Conservation (phyloP, 2,329 filamentous ascomycete genomes). For the Aspergillus tubingensis region DNA sequence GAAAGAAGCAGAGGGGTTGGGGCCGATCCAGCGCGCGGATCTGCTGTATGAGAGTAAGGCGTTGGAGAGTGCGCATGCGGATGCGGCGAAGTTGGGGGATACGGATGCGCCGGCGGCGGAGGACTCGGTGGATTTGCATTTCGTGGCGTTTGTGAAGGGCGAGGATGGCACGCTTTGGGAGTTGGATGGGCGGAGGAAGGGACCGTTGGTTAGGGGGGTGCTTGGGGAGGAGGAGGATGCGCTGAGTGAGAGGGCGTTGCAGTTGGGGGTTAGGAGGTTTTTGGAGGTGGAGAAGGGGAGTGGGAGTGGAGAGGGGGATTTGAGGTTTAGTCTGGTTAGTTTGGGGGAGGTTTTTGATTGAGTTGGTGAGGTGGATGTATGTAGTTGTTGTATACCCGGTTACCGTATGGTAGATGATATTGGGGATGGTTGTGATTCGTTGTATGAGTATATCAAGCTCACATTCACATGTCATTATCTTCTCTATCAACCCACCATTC, state of each 20-base stretch:
- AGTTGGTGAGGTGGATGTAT: background rate
- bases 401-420: background rate
- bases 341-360: conserved; percentile 59
- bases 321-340: conserved; percentile 65
- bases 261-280: conserved; percentile 66
- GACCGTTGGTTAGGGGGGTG: conserved; percentile 68
- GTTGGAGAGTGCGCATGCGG: conserved; percentile 76
- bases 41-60: conserved; percentile 75
- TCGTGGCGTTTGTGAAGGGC: conserved; percentile 88
- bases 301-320: conserved; percentile 54
- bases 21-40: conserved; percentile 65
- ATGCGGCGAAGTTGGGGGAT: conserved; percentile 75
- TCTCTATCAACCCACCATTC: conserved; percentile 49
- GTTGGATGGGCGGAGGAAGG: conserved; percentile 73
- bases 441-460: background rate
- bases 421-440: background rate
- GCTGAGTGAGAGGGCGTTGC: conserved; percentile 72
- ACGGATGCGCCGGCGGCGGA: conserved; percentile 75
- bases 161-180: conserved; percentile 74
- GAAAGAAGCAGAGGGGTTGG: conserved; percentile 67
- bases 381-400: background rate
- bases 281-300: conserved; percentile 59
- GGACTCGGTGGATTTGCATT: conserved; percentile 89
- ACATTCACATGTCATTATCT: no score
- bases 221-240: conserved; percentile 67